Base-by-base conservation (phyloP, 352 stramenopile species). In the Phytophthora ohioensis region DNA sequence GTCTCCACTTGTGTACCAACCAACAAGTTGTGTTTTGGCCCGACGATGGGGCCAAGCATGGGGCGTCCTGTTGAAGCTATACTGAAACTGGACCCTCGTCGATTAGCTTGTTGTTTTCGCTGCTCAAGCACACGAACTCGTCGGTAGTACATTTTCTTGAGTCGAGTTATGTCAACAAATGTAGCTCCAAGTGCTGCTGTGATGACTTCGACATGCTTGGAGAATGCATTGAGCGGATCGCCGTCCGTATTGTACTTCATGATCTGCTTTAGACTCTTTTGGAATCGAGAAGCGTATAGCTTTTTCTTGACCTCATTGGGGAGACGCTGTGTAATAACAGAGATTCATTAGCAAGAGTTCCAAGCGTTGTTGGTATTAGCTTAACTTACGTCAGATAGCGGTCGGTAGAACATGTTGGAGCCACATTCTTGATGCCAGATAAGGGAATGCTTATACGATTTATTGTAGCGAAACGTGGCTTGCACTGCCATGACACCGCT, bases 221-320 rank as follows among this genome's bases (percentile, higher is more conserved):
- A 73, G 54, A 92, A 92, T 17, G 76, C 47, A 58, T 90, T 92
- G 47, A 92, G 69, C 34, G 82, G 78, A 49, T 92, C 85, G 4
- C 82, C 82, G 38, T 92, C 85, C 13, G 78, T 92, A 64, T 90
- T 88, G 76, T 88, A 90, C 68, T 90, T 91, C 64, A 90, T 84
- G n/a, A 92, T 92, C 15, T 89, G 73, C 46, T 91, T 91, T 13
- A 92, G 65, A 47, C 69, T 84, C n/a, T 75, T 62, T 52, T 92
- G 82, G 57, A 92, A 92, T 10, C 76, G 81, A 5, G 82, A 85
- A 15, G 83, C 70, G 61, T 90, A 87, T 0, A 92, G 58, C 51
- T 92, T 92, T 64, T 90, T 91, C 67, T 92, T 92, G 1, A 92
- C 78, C 61, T 92, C 85, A 31, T 92, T 89, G 5, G 85, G 85